Conservation (phyloP, 2,329 filamentous ascomycete genomes). For the Allantophomopsis lycopodina region DNA sequence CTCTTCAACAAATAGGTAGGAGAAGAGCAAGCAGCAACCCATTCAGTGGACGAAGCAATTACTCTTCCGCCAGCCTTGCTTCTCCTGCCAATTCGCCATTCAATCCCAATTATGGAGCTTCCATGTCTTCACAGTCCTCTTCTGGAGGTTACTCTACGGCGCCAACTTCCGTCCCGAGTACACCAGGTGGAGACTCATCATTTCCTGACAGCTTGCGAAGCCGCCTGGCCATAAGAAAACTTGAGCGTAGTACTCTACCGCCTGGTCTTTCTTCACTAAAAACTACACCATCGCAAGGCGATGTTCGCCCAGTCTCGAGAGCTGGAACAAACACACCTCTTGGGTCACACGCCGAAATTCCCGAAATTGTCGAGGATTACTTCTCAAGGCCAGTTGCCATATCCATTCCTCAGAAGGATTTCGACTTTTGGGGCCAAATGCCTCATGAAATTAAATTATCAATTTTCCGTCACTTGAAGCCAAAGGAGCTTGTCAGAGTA, state of each 20-base stretch:
- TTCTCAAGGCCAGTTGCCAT: conserved; percentile 13
- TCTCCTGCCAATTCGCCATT: conserved; percentile 10
- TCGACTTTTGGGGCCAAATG: conserved; percentile 67
- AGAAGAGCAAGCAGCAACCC: conserved; percentile 16
- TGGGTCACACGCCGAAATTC: conserved; percentile 8
- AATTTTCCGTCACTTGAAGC: conserved; percentile 62
- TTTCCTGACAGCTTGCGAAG: conserved; percentile 7
- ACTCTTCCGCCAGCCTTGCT: conserved; percentile 18
- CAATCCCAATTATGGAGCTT: conserved; percentile 12
- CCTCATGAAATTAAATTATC: conserved; percentile 72
- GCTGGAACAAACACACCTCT: conserved; percentile 5
- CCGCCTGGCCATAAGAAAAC: conserved; percentile 8
- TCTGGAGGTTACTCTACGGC: conserved; percentile 14
- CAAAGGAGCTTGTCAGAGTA: conserved; percentile 67
- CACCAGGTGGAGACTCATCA: conserved; percentile 13
- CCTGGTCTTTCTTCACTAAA: not conserved
- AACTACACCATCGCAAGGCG: conserved; percentile 4
- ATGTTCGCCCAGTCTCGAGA: conserved; percentile 9
- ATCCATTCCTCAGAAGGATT: conserved; percentile 20
- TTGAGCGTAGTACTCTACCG: conserved; percentile 5
- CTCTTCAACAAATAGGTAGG: conserved; percentile 14
- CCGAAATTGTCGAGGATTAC: conserved; percentile 17
- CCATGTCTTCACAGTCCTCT: conserved; percentile 11
- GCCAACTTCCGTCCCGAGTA: conserved; percentile 13
- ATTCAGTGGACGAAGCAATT: conserved; percentile 13